Conservation (phyloP, 1,139 yeast genomes). For the Saccharomyces pastorianus region DNA sequence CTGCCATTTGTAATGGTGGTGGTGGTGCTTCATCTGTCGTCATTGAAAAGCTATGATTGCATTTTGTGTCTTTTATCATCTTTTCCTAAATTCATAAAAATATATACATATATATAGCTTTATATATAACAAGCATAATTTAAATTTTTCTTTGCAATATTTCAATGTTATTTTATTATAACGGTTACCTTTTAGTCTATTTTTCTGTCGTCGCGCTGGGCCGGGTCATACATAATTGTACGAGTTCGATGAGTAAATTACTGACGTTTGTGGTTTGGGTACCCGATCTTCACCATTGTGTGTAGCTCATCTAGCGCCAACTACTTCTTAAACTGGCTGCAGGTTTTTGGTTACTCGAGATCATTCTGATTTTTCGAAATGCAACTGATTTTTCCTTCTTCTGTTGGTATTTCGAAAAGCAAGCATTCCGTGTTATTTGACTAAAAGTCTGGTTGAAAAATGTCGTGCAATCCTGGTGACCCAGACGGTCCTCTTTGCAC, state of each 20-base stretch:
- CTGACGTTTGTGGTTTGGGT: no score
- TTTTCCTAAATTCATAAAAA: background rate
- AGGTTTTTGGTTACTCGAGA: no score
- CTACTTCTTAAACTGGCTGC: no score
- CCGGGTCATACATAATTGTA: background rate
- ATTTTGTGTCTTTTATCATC: background rate
- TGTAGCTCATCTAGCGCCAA: no score
- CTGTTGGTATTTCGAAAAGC: no score
- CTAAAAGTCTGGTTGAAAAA: background rate
- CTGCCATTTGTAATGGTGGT: constrained; percentile 97
- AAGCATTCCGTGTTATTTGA: no score
- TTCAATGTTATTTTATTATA: background rate
- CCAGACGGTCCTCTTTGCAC: background rate
- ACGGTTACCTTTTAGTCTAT: background rate
- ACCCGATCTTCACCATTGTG: no score
- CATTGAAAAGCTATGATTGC: constrained; percentile 41
- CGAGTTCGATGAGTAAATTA: background rate
- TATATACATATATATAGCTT: background rate
- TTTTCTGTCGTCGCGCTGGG: background rate
- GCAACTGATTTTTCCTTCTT: no score
- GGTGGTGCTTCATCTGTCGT: constrained; percentile 93
- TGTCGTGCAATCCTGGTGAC: background rate
- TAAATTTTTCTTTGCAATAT: background rate
- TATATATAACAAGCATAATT: constrained; percentile 5
- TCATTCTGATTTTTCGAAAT: no score